Evolutionary conservation across 2,329 filamentous ascomycete genomes (phyloP), one percentile per base, ranked within the genome.

Genomic region (Colletotrichum agaves): DNA sequence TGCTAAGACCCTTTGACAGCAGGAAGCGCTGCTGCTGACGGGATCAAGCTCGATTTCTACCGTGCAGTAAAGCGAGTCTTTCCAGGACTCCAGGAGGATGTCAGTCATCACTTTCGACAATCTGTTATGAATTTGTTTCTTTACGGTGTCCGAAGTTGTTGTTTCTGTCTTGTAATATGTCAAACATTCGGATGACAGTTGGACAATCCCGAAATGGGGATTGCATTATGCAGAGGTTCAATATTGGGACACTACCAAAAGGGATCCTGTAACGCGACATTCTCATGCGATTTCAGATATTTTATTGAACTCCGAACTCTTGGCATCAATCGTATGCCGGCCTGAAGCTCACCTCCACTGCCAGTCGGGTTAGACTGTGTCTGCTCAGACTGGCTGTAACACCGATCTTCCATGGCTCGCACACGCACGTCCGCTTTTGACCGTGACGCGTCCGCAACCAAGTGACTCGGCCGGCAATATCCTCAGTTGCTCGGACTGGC

Each of bases 401-500:
- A 55, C 47, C 41, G 13, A 56, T 64, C 15, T 46, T 23, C 33
- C 21, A 23, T 33, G n/a, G 21, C 10, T 47, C 56, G 39, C 47
- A 49, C 13, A 39, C 52, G 64, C 64, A 67, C 64, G 64, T 53
- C 15, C 60, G 52, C 50, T 52, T 21, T 19, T 27, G 17, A 58
- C 64, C 60, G 60, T 67, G 60, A 52, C 60, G 27, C 31, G 33
- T 31, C 60, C 64, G 43, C 60, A 41, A 23, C 44, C 44, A 27
- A 58, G 52, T 19, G 23, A 23, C 10, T 63, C n/a, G 6, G 7
- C 33, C 61, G 41, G 31, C 19, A 13, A 49, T 41, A 15, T 19
- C 19, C 8, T 19, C 10, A 17, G 1, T 5, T 31, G 64, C 61
- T 67, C 64, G 61, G 61, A 64, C 64, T 59, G 64, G 64, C 64